Base-by-base conservation (phyloP, 75 land plant species). In the Azolla pinnata region DNA sequence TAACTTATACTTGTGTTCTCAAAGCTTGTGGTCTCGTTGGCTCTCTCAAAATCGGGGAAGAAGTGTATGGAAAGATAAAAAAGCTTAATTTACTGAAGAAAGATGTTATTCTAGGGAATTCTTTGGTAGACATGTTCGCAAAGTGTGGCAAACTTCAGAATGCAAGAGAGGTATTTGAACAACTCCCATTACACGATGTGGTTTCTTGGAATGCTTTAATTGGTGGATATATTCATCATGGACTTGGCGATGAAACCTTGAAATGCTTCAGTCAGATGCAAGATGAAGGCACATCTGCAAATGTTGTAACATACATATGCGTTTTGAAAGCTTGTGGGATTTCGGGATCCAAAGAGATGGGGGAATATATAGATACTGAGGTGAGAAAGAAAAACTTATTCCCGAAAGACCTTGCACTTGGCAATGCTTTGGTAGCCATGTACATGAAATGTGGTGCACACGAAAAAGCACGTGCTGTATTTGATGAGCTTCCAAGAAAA, bases 191-290 rank as follows among this genome's bases (percentile, higher is more conserved):
- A 19, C 0, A 21, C 27, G 68, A 66, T 56, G 31, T 66, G 17
- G 63, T 70, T 17, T 70, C 75, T 0, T 80, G 82, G 79, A 75
- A 66, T 54, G 53, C 71, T 8, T 4, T 79, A 48, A 75, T 79
- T 44, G 44, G 67, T 44, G 77, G 64, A 0, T 64, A 64, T 50
- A 57, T 57, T 29, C 64, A 68, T 9, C 63, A 73, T 63, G 64
- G 66, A 18, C 44, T 40, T 24, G 18, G 32, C 5, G 24, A 29
- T 8, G 70, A 70, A 45, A 65, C 81, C 26, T 61, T 79, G 27
- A 53, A 14, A 8, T 29, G 32, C 24, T 70, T 66, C 25, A 25
- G 29, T 28, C 57, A 70, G 29, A 79, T 79, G 77, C 57, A 33
- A 7, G 20, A 54, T 9, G 55, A 24, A 14, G 66, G 50, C 0